These are phyloP conservation scores for Diaporthe helianthi DNA, from an alignment of 2,329 filamentous ascomycete species.

Conservation along the genomic window DNA sequence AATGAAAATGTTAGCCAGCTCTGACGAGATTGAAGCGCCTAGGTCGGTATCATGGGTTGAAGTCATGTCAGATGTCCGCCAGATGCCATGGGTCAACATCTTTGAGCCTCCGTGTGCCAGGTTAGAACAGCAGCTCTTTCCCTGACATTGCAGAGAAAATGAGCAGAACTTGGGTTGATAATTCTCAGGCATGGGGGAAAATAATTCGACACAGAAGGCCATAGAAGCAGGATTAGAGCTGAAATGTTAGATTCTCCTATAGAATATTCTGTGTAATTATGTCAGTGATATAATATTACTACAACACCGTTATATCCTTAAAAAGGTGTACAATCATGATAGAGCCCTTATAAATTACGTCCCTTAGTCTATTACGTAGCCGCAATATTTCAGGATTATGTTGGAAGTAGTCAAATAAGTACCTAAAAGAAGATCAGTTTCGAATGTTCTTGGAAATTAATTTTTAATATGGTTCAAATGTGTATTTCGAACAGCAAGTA, in stretches of 20 bases:
- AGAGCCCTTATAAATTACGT: too few relatives aligned
- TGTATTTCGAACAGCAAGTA: too few relatives aligned
- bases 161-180: background rate
- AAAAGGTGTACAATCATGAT: too few relatives aligned
- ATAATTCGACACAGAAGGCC: too few relatives aligned
- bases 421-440: too few relatives aligned
- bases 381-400: too few relatives aligned
- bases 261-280: background rate
- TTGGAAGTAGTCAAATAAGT: too few relatives aligned
- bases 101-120: background rate
- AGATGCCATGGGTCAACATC: constrained; percentile 3
- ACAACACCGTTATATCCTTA: too few relatives aligned
- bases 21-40: background rate
- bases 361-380: too few relatives aligned
- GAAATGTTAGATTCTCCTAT: background rate
- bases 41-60: background rate
- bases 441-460: too few relatives aligned
- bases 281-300: too few relatives aligned
- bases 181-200: background rate
- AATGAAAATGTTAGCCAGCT: background rate
- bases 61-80: background rate
- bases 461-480: too few relatives aligned
- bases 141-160: background rate
- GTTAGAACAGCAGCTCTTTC: background rate
- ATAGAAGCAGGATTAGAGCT: background rate